phyloP scores from a whole-genome alignment of 345 rosid genomes.

The Sisymbrium altissimum region DNA sequence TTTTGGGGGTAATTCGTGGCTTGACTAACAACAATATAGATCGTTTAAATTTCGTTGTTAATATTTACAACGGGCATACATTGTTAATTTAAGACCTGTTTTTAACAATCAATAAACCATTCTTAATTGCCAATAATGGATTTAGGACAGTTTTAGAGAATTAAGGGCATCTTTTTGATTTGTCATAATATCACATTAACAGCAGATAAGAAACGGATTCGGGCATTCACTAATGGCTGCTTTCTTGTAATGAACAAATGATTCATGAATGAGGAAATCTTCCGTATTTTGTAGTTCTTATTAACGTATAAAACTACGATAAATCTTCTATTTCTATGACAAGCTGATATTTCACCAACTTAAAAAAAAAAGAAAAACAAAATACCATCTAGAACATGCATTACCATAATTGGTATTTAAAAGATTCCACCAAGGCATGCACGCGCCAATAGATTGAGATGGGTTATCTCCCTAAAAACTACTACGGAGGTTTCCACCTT shows the following conservation, averaged over 20 bases:
- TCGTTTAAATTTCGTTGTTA: too few relatives aligned
- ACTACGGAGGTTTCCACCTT: neutral
- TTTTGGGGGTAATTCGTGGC: too few relatives aligned
- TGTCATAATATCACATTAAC: neutral
- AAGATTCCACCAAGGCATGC: neutral
- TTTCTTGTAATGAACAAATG: neutral
- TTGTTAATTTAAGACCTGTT: neutral
- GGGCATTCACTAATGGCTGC: neutral
- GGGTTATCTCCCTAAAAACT: neutral
- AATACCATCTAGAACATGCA: neutral
- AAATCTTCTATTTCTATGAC: neutral
- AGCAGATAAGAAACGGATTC: neutral
- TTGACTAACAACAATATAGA: too few relatives aligned
- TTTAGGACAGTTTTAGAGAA: neutral
- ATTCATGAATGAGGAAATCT: neutral
- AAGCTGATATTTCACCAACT: slow-evolving; percentile 9
- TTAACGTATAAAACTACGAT: neutral
- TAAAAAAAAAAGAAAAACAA: neutral
- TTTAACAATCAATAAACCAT: neutral
- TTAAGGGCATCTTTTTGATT: neutral
- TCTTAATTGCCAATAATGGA: neutral
- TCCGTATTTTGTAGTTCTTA: neutral
- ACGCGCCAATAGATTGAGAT: neutral
- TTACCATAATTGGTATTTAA: neutral
- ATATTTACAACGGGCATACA: neutral